Evolutionary conservation across 139 green algal genomes (phyloP), one percentile per base, ranked within the genome.

Genomic region (Ostreobium quekettii): DNA sequence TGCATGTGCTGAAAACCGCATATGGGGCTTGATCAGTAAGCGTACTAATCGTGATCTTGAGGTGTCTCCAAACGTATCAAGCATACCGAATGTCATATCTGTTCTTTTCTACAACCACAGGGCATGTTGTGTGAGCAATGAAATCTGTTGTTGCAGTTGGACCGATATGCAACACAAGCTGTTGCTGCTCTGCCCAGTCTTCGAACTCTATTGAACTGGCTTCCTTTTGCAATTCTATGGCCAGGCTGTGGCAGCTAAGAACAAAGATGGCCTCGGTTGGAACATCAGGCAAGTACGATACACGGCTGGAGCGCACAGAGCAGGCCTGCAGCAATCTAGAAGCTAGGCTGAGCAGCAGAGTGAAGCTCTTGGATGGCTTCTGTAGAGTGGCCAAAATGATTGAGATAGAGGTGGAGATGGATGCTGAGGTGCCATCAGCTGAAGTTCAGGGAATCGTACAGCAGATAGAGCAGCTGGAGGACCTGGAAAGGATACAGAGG

Each of bases 161-260:
- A n/a, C n/a, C n/a, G n/a, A n/a, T n/a, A n/a, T n/a, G n/a, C n/a
- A n/a, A n/a, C n/a, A n/a, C n/a, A n/a, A n/a, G n/a, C n/a, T n/a
- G n/a, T n/a, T n/a, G n/a, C n/a, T n/a, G n/a, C n/a, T n/a, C n/a
- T n/a, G n/a, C n/a, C 66, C 31, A 31, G 28, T 29, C 26, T 22
- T n/a, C n/a, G n/a, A n/a, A n/a, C n/a, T n/a, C n/a, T n/a, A n/a
- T n/a, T n/a, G n/a, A n/a, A n/a, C n/a, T n/a, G n/a, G n/a, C 2
- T 1, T 1, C 46, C 2, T 28, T 32, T 42, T 29, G 24, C 36
- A 32, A 6, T 39, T 15, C 42, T 15, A 28, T 19, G n/a, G 49
- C 68, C n/a, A 78, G 78, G 57, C 68, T 96, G 60, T 95, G 87
- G 79, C 90, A 96, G 82, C 78, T 96, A 61, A 80, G 91, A 65